Evolutionary conservation across 495 filamentous ascomycete species (phyloP).

Genomic region (Niebla homalea): DNA sequence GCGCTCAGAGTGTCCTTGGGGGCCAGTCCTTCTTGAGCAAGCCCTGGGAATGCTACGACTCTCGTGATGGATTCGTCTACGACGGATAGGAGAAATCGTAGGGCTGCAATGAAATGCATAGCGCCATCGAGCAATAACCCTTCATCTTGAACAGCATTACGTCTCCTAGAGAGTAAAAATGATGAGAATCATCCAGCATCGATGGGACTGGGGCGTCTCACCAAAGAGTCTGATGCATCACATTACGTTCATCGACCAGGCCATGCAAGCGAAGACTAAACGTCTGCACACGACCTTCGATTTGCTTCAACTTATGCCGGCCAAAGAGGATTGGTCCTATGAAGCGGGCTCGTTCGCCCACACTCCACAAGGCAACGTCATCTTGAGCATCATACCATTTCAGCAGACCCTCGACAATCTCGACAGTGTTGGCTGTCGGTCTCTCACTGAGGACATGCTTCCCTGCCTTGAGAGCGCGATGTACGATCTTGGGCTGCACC

Average conservation of each 20-base stretch:
- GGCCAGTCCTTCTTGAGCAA: neutral
- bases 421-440: slow-evolving; percentile 9
- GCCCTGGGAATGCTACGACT: slow-evolving; percentile 7
- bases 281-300: slow-evolving; percentile 4
- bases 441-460: slow-evolving; percentile 21
- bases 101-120: slow-evolving; percentile 4
- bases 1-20: slow-evolving; percentile 6
- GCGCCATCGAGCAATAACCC: slow-evolving; percentile 9
- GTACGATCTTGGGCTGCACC: slow-evolving; percentile 14
- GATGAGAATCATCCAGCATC: neutral
- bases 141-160: neutral
- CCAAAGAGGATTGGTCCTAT: slow-evolving; percentile 4
- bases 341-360: slow-evolving; percentile 11
- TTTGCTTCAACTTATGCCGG: neutral
- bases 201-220: neutral
- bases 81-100: slow-evolving; percentile 6
- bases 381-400: slow-evolving; percentile 4
- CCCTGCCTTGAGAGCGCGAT: slow-evolving; percentile 10
- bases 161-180: neutral
- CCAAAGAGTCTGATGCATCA: slow-evolving; percentile 3
- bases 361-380: slow-evolving; percentile 6
- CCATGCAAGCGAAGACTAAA: slow-evolving; percentile 6
- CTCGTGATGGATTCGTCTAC: slow-evolving; percentile 1
- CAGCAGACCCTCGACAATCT: slow-evolving; percentile 3
- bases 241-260: slow-evolving; percentile 4